Base-by-base conservation (phyloP, 2,329 filamentous ascomycete species). In the Epichloe uncinata region DNA sequence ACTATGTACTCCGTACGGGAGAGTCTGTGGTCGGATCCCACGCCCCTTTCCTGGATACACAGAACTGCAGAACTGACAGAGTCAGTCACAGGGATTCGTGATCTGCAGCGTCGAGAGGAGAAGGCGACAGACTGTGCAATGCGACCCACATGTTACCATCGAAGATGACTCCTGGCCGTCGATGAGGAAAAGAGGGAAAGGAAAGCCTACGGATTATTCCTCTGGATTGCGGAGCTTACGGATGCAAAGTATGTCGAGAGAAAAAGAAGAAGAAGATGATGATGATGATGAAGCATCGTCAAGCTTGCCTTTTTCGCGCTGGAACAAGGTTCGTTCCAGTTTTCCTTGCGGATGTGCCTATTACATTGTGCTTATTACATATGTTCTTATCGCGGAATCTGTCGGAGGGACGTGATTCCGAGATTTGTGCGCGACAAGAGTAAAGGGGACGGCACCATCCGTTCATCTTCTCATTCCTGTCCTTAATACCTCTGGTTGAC, bases 31-130 rank as follows among this genome's bases (percentile, higher is more conserved):
- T 37, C 44, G 44, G 44, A 30, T 30, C 15, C 26, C n/a, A n/a
- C 30, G 33, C 44, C 44, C 16, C 16, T 46, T 46, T 36, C 9
- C 44, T 30, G 15, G 33, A 20, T 20, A 18, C n/a, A 20, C 3
- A 42, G n/a, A 16, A 18, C 4, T 22, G 33, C 3, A 42, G n/a
- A 8, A 18, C 4, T 22, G 33, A 26, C 16, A 46, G 34, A 37
- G 34, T 26, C 12, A 41, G 11, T 22, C 20, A 42, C 41, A 42
- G 9, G 41, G 41, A 42, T 42, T 36, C 5, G 34, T 49, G 47
- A 49, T 49, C 42, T 49, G 42, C 42, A 33, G 30, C 42, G 33
- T 45, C 41, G 41, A 40, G 41, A 48, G 12, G 15, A 48, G 47
- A 35, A 22, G n/a, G 13, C 34, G 18, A 40, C 18, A 26, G 22